Percentiles rank a stretch among this genome's conserved stretches.
These are phyloP conservation scores for Termitomyces sp. DNA, from an alignment of 768 basidiomycete genomes.

Conservation along the genomic window DNA sequence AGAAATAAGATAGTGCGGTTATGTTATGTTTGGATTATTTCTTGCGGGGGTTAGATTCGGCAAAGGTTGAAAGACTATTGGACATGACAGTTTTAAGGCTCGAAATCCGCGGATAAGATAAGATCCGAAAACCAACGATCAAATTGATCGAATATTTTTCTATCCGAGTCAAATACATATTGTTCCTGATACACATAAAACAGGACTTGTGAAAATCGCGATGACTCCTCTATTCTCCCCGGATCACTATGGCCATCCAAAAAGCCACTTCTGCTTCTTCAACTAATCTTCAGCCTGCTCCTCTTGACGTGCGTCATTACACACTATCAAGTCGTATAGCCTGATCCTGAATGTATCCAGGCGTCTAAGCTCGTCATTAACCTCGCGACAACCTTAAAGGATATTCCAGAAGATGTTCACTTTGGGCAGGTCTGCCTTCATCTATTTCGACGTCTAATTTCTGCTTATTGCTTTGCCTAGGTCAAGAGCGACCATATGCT, in stretches of 20 bases:
- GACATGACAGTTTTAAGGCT: no score
- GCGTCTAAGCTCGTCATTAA: slow-evolving; percentile 52
- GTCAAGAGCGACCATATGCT: slow-evolving; percentile 81
- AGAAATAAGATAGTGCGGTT: no score
- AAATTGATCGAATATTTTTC: not conserved
- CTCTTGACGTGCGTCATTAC: slow-evolving; percentile 18
- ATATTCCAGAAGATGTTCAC: slow-evolving; percentile 45
- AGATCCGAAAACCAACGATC: slow-evolving; percentile 6
- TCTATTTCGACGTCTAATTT: not conserved
- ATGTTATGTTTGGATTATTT: no score
- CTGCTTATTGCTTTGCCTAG: slow-evolving; percentile 25
- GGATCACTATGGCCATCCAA: slow-evolving; percentile 19
- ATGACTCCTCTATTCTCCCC: slow-evolving; percentile 1
- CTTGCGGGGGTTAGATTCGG: no score
- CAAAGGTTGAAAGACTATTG: no score
- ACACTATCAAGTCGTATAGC: not conserved
- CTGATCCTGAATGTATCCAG: slow-evolving; percentile 28
- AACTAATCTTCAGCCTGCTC: slow-evolving; percentile 6
- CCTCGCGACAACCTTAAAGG: slow-evolving; percentile 45
- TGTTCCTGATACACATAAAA: not conserved
- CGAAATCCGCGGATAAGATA: not conserved
- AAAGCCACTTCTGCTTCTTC: slow-evolving; percentile 5
- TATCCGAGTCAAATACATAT: not conserved
- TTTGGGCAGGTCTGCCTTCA: slow-evolving; percentile 53
- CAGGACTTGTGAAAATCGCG: not conserved